Evolutionary conservation across 2,329 filamentous ascomycete species (phyloP), one percentile per base, ranked within the genome.

Genomic region (Pezicula neosporulosa): DNA sequence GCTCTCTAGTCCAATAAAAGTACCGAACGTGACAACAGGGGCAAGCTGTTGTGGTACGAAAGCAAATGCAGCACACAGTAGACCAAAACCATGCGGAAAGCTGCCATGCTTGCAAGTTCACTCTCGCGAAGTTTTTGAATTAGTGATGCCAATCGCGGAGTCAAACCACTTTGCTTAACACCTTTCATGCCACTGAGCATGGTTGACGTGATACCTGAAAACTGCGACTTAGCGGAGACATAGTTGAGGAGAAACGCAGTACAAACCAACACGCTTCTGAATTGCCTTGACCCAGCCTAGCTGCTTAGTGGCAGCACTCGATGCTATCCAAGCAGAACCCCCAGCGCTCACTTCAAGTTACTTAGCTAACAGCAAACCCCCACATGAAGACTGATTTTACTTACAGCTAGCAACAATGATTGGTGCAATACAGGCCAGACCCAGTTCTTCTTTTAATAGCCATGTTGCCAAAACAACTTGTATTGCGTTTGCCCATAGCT

Each of bases 401-500:
- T 63, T 42, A 60, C 57, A 42, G 19, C 57, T 38, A 37, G 53
- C 55, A 27, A 60, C 50, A 18, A 54, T 44, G 30, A 52, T n/a
- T 7, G 53, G 50, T n/a, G 50, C 52, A 39, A 59, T 16, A 53
- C 51, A 37, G 47, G 56, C 47, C 52, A 53, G 38, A 49, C 46
- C 42, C 47, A 53, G 18, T 49, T 71, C 62, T 8, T 59, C 58
- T 13, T 68, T 57, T 0, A 72, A 50, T 5, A 73, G 48, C 36
- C 63, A 72, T 2, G 68, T 60, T 0, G 62, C 68, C 6, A 73
- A 16, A 0, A 59, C 64, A 19, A 72, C 57, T 28, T 73, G 66
- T 3, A 72, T 42, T 2, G 67, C 51, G 16, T 60, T 62, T 6
- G 69, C 67, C 71, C 70, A 73, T n/a, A 67, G 59, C 4, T 70